Evolutionary conservation across 495 filamentous ascomycete genomes (phyloP).

Genomic region (Echria macrotheca): DNA sequence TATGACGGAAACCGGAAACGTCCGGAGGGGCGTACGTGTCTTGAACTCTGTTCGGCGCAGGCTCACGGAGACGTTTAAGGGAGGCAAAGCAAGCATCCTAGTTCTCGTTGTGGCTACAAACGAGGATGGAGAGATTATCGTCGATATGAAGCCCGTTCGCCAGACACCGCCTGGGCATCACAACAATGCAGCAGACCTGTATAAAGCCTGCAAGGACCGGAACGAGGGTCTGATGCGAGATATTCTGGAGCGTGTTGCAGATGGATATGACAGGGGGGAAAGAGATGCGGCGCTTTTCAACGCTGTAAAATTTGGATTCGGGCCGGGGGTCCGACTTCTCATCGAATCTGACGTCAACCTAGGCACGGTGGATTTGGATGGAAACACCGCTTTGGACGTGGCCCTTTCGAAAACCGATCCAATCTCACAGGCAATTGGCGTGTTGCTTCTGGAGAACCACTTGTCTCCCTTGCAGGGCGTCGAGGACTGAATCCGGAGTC

Average conservation of each 20-base stretch:
- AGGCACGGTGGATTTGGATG: neutral
- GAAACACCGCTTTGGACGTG: neutral
- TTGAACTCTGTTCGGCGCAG: no score
- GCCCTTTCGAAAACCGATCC: neutral
- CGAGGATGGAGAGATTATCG: no score
- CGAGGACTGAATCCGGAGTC: neutral
- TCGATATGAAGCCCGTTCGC: neutral
- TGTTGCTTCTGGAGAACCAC: neutral
- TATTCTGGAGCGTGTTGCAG: neutral
- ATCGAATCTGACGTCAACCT: neutral
- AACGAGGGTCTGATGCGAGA: neutral
- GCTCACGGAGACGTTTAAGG: no score
- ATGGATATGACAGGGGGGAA: neutral
- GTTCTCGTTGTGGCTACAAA: no score
- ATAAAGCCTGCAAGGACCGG: neutral
- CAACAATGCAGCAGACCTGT: no score
- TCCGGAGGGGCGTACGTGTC: neutral
- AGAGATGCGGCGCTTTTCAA: neutral
- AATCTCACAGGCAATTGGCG: neutral
- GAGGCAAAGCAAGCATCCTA: no score
- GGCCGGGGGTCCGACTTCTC: neutral
- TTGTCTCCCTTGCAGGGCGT: neutral
- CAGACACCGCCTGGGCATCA: no score
- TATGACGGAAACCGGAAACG: neutral
- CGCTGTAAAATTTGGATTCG: neutral